Evolutionary conservation across 78 protist species (phyloP).

Genomic region (Dictyostelium discoideum): DNA sequence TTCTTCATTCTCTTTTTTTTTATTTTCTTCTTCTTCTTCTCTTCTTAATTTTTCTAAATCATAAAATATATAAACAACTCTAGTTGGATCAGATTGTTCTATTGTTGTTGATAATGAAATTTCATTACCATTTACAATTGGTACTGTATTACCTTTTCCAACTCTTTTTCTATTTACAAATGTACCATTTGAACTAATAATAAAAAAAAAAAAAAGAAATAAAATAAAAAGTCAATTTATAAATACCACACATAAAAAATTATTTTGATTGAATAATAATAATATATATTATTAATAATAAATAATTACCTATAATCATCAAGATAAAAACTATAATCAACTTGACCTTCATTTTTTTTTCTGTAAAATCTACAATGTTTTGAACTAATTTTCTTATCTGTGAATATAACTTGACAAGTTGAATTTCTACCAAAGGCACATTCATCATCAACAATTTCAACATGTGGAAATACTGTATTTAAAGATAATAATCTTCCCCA

Average conservation of each 20-base stretch:
- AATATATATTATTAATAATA: not conserved
- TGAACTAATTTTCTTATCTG: slow-evolving; percentile 42
- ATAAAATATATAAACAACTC: slow-evolving; percentile 41
- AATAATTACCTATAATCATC: slow-evolving; percentile 48
- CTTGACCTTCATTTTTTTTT: slow-evolving; percentile 12
- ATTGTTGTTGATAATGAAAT: slow-evolving; percentile 29
- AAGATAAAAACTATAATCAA: slow-evolving; percentile 28
- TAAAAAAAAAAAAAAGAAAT: not conserved
- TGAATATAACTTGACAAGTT: not conserved
- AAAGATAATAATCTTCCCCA: slow-evolving; percentile 47
- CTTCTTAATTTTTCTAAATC: slow-evolving; percentile 35
- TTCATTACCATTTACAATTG: slow-evolving; percentile 63
- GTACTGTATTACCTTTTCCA: slow-evolving; percentile 27
- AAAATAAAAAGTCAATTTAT: not conserved
- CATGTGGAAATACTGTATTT: slow-evolving; percentile 23
- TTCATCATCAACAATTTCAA: slow-evolving; percentile 27
- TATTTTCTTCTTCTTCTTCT: not conserved
- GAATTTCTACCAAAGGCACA: slow-evolving; percentile 42
- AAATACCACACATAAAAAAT: too few relatives aligned
- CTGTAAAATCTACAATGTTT: slow-evolving; percentile 46
- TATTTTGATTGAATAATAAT: not conserved
- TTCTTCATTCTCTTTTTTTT: not conserved
- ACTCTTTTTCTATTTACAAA: slow-evolving; percentile 53
- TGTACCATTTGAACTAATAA: slow-evolving; percentile 53
- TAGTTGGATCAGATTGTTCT: not conserved